Percentiles rank a stretch among this genome's conserved stretches.
These are phyloP conservation scores for Cladophialophora exuberans DNA, from an alignment of 2,329 filamentous ascomycete genomes.

Conservation along the genomic window DNA sequence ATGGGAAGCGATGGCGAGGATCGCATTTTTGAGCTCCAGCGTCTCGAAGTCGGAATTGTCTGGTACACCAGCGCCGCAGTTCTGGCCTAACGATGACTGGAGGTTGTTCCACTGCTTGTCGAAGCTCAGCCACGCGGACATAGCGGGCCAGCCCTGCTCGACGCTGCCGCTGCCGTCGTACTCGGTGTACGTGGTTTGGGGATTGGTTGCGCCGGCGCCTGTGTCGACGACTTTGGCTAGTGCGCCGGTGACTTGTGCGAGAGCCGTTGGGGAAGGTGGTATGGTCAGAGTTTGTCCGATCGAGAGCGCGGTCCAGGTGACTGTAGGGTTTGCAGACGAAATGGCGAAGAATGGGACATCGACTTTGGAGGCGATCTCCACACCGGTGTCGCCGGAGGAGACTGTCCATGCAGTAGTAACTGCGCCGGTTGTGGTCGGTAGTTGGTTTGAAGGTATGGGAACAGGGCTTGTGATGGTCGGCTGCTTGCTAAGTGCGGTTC, in stretches of 20 bases:
- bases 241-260: not conserved
- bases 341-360: slow-evolving; percentile 13
- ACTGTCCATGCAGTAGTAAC: slow-evolving; percentile 12
- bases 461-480: too few species aligned
- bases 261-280: slow-evolving; percentile 2
- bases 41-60: slow-evolving; percentile 27
- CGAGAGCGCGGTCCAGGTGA: slow-evolving; percentile 9
- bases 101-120: slow-evolving; percentile 21
- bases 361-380: slow-evolving; percentile 12
- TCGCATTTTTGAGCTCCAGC: slow-evolving; percentile 30
- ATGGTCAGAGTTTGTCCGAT: slow-evolving; percentile 6
- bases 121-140: slow-evolving; percentile 31
- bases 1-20: slow-evolving; percentile 32
- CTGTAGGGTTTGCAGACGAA: slow-evolving; percentile 14
- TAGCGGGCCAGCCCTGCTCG: slow-evolving; percentile 28
- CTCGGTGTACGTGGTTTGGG: slow-evolving; percentile 35
- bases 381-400: slow-evolving; percentile 6
- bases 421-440: not conserved
- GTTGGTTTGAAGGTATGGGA: too few species aligned
- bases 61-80: slow-evolving; percentile 10
- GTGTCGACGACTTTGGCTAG: slow-evolving; percentile 12
- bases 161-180: slow-evolving; percentile 31
- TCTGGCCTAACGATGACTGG: slow-evolving; percentile 10
- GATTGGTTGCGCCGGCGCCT: not conserved
- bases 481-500: too few species aligned